These are phyloP conservation scores for Harringtonia aguacate DNA, from an alignment of 2,329 filamentous ascomycete species.

Conservation along the genomic window DNA sequence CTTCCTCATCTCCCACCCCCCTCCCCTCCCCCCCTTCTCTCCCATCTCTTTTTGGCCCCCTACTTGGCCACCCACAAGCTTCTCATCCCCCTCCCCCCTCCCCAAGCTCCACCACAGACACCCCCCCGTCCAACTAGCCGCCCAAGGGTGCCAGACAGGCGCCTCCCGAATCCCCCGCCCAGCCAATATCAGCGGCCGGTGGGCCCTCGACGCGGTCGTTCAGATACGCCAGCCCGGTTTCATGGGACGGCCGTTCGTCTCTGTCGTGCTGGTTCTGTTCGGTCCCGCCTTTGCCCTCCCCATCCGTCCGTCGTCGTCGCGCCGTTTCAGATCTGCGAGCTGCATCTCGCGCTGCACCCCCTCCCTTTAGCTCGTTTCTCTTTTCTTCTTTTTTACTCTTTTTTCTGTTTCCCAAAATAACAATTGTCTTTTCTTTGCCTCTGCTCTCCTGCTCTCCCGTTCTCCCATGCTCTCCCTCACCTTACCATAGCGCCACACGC, in stretches of 20 bases:
- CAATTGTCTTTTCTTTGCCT: no score
- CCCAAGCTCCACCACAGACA: not conserved
- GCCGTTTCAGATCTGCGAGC: no score
- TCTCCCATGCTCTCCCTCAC: no score
- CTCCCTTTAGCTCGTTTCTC: not conserved
- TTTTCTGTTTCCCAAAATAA: no score
- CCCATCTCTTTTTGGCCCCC: no score
- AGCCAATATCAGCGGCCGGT: constrained; percentile 42
- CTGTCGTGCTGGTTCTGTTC: constrained; percentile 20
- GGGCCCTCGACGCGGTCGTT: constrained; percentile 27
- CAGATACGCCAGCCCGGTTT: constrained; percentile 43
- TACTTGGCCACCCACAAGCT: not conserved
- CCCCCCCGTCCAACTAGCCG: not conserved
- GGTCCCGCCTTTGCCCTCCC: constrained; percentile 14
- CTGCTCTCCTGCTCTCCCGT: no score
- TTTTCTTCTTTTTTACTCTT: no score
- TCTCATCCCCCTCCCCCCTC: no score
- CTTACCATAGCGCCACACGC: no score
- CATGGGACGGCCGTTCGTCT: constrained; percentile 23
- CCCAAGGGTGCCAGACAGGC: not conserved
- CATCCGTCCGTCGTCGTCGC: constrained; percentile 3
- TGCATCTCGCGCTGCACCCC: not conserved
- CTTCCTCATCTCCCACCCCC: no score
- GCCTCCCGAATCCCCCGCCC: constrained; percentile 23
- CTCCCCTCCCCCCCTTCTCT: no score